Evolutionary conservation across 306 rosid genomes (phyloP).

Genomic region (Erythrophleum fordii): DNA sequence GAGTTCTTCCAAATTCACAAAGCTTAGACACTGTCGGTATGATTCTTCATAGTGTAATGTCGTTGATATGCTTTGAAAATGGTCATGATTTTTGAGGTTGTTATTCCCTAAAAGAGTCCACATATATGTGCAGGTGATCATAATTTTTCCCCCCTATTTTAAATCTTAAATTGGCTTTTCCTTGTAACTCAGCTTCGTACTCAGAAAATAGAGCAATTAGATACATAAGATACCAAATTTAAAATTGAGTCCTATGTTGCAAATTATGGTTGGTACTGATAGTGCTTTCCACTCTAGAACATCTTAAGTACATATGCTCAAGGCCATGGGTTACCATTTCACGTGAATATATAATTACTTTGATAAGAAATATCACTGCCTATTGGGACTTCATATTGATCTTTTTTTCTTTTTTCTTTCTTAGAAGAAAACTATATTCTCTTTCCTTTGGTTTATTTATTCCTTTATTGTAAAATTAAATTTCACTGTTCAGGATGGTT

Average conservation of each 20-base stretch:
- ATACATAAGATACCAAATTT: conserved; percentile 6
- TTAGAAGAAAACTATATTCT: neutral
- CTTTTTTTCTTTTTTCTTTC: too few species aligned
- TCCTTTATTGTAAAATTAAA: conserved; percentile 27
- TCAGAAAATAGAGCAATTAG: neutral
- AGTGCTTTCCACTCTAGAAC: neutral
- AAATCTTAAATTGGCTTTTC: conserved; percentile 1
- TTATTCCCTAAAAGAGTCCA: neutral
- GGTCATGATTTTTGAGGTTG: neutral
- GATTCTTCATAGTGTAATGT: conserved; percentile 27
- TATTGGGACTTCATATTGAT: neutral
- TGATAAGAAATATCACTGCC: conserved; percentile 17
- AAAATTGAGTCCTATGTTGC: neutral
- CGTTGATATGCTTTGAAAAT: neutral
- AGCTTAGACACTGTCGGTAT: conserved; percentile 72
- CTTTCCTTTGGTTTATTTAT: neutral
- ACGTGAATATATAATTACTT: conserved; percentile 19
- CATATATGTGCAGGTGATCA: neutral
- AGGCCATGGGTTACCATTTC: neutral
- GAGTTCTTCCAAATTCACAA: conserved; percentile 63
- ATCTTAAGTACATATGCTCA: conserved; percentile 12
- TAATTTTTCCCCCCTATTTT: neutral
- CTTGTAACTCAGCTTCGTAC: conserved; percentile 7
- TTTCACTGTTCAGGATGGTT: conserved; percentile 51
- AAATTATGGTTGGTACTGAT: conserved; percentile 19